Conservation (phyloP, 495 filamentous ascomycete species). For the Trichoderma virens region DNA sequence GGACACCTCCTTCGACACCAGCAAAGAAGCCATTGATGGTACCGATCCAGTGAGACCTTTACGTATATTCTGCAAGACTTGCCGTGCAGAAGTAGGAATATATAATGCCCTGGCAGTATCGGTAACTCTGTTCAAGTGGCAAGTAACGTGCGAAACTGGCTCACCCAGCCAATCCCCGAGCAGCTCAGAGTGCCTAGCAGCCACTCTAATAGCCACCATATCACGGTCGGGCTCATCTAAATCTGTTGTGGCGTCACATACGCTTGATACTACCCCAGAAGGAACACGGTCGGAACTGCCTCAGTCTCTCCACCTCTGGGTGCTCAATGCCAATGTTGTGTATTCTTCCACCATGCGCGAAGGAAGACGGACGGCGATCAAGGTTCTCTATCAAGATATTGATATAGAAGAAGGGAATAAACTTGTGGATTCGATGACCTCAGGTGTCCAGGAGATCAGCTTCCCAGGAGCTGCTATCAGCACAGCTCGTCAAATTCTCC, state of each 20-base stretch:
- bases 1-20: conserved; percentile 16
- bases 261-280: conserved; percentile 12
- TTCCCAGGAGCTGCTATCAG: conserved; percentile 44
- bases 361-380: conserved; percentile 48
- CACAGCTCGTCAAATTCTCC: background rate
- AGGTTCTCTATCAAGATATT: conserved; percentile 53
- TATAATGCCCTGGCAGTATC: conserved; percentile 41
- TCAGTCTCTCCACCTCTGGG: conserved; percentile 48
- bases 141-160: conserved; percentile 24
- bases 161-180: conserved; percentile 17
- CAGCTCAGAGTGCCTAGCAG: conserved; percentile 37
- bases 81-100: conserved; percentile 37
- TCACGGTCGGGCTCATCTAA: conserved; percentile 42
- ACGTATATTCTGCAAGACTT: conserved; percentile 34
- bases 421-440: conserved; percentile 45
- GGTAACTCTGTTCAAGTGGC: conserved; percentile 32
- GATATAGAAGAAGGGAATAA: conserved; percentile 38
- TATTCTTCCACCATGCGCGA: conserved; percentile 45
- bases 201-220: conserved; percentile 38
- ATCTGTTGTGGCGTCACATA: conserved; percentile 34
- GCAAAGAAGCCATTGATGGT: conserved; percentile 9
- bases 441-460: conserved; percentile 58
- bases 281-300: background rate
- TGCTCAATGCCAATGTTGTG: conserved; percentile 60
- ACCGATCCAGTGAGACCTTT: conserved; percentile 23